Base-by-base conservation (phyloP, 202 grass and related monocot genomes). In the Zoysia matrella region DNA sequence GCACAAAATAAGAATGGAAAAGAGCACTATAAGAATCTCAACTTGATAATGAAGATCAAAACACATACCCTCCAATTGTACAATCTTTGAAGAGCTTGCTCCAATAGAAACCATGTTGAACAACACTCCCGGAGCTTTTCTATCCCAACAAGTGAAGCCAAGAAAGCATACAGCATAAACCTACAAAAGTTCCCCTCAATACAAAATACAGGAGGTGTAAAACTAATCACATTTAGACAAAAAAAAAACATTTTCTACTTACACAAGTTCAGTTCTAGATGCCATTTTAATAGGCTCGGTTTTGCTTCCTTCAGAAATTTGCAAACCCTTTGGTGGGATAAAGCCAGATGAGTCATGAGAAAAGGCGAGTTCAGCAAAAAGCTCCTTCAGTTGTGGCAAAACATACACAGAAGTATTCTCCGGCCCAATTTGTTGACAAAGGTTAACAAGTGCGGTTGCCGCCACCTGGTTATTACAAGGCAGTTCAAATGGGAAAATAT, bases 71-170 rank as follows among this genome's bases (percentile, higher is more conserved):
- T 98, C 92, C 95, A 98, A 73, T 91, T 94, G 44, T 98, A 88
- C 57, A 76, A 65, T 79, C 75, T 94, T 68, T 84, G 86, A 91
- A 98, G 95, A 84, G 79, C 74, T 80, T 95, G 92, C 82, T 98
- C 95, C 82, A 98, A 87, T 47, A 98, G 90, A 90, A 98, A 98
- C 95, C 95, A 98, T 79, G 84, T 92, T 57, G 90, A 85, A 79
- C 90, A 98, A 82, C 60, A 91, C 77, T 94, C 83, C 18, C 82
- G 92, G 50, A 98, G 86, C 79, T 94, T 95, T 80, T 93, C 95
- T 89, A 88, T 90, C 74, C 95, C 92, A 85, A 98, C 84, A 83
- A 91, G 66, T 78, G 84, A 91, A 54, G 95, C 95, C 66, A 98
- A 83, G 73, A 89, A 94, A 86, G 95, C 92, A 89, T 98, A 98